Conservation (phyloP, 352 stramenopile genomes). For the Phytophthora brassicae region DNA sequence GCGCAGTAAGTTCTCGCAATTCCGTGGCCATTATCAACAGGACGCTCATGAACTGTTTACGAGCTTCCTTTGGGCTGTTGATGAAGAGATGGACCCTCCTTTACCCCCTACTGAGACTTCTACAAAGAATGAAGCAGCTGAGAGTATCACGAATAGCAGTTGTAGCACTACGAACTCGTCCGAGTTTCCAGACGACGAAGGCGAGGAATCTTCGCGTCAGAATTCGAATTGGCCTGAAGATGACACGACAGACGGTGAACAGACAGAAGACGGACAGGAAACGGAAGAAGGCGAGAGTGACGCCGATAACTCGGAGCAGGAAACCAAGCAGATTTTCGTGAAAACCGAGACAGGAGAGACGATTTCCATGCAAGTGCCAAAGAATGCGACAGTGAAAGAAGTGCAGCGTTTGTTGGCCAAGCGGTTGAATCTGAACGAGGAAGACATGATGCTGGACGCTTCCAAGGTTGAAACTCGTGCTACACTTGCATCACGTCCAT, state of each 20-base stretch:
- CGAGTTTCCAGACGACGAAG: constrained; percentile 25
- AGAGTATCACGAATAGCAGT: constrained; percentile 25
- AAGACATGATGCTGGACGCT: constrained; percentile 55
- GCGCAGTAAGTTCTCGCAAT: constrained; percentile 89
- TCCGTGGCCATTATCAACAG: constrained; percentile 95
- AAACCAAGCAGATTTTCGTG: constrained; percentile 61
- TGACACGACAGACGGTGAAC: constrained; percentile 22
- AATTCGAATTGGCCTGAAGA: constrained; percentile 26
- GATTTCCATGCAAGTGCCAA: constrained; percentile 57
- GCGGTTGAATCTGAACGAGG: constrained; percentile 50
- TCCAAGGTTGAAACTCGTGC: constrained; percentile 32
- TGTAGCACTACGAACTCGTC: constrained; percentile 32
- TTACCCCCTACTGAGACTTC: constrained; percentile 8
- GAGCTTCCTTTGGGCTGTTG: constrained; percentile 91
- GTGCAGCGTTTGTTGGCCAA: constrained; percentile 59
- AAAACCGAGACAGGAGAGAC: constrained; percentile 65
- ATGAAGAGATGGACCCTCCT: constrained; percentile 68
- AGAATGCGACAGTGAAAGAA: constrained; percentile 45
- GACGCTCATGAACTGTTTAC: constrained; percentile 96
- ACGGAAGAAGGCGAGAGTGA: constrained; percentile 32
- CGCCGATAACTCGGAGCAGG: constrained; percentile 23
- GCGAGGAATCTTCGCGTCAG: constrained; percentile 20
- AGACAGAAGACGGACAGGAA: constrained; percentile 23
- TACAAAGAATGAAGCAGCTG: not conserved
- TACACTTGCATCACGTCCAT: constrained; percentile 29